Conservation (phyloP, 441 rosid genomes). For the Adansonia gregorii region DNA sequence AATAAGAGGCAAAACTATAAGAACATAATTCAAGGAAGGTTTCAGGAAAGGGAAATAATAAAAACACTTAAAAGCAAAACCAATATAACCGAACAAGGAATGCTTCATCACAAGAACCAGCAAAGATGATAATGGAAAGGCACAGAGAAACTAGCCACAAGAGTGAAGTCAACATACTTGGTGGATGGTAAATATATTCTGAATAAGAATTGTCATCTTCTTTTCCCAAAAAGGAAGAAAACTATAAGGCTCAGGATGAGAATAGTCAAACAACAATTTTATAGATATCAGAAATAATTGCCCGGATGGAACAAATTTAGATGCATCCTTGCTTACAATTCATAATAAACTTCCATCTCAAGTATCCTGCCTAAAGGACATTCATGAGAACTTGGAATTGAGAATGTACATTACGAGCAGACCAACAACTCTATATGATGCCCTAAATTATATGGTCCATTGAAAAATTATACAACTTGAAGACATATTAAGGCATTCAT, state of each 20-base stretch:
- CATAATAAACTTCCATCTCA: background rate
- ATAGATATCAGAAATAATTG: background rate
- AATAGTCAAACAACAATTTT: background rate
- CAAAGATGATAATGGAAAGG: background rate
- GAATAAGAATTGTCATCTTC: background rate
- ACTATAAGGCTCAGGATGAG: background rate
- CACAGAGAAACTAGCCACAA: background rate
- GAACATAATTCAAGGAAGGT: background rate
- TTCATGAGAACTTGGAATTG: background rate
- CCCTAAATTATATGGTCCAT: background rate
- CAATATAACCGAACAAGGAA: background rate
- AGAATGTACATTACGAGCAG: background rate
- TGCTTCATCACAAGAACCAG: background rate
- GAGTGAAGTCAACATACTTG: background rate
- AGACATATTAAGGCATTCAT: background rate
- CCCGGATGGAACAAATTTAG: background rate
- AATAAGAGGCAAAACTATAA: constrained; percentile 23
- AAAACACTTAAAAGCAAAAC: background rate
- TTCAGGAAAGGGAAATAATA: background rate
- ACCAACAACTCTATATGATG: background rate
- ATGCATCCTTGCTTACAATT: background rate
- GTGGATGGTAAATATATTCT: background rate
- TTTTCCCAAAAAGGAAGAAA: background rate
- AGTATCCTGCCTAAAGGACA: background rate
- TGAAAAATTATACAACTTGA: background rate